Conservation (phyloP, 495 filamentous ascomycete genomes). For the Annulohypoxylon moriforme region DNA sequence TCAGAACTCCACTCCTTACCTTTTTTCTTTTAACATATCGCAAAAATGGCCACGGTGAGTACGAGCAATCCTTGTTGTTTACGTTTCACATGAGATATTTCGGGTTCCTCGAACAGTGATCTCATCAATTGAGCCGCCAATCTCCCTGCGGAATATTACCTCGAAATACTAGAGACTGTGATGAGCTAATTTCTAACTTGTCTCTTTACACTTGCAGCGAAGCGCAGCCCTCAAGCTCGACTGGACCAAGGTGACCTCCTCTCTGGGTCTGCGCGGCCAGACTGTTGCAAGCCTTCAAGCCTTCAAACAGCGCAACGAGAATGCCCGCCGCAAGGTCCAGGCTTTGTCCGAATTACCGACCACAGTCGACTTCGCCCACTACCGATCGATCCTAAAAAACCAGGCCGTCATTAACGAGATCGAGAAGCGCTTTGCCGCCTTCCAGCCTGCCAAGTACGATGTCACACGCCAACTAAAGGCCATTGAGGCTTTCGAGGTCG, state of each 20-base stretch:
- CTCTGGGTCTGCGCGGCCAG: conserved; percentile 94
- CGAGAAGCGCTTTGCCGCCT: conserved; percentile 88
- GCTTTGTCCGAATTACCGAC: conserved; percentile 81
- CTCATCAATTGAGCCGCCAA: conserved; percentile 23
- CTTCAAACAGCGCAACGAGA: conserved; percentile 99
- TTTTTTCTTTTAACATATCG: conserved; percentile 60
- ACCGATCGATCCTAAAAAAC: conserved; percentile 94
- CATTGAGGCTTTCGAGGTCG: conserved; percentile 96
- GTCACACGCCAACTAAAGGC: conserved; percentile 91
- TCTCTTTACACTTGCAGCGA: conserved; percentile 69
- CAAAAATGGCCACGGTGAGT: conserved; percentile 92
- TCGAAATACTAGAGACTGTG: conserved; percentile 9
- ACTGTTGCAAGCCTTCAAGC: conserved; percentile 88
- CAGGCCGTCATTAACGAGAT: conserved; percentile 92
- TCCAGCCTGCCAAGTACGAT: conserved; percentile 93
- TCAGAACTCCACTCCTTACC: conserved; percentile 53
- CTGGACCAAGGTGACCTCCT: conserved; percentile 90
- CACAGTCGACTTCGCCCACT: conserved; percentile 89
- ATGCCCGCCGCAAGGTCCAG: conserved; percentile 91
- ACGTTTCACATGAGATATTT: background rate
- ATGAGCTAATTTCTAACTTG: conserved; percentile 62
- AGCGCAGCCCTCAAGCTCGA: conserved; percentile 99
- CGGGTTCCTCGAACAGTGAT: background rate
- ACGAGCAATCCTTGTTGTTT: conserved; percentile 5
- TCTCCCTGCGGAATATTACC: background rate